Percentiles rank a stretch among this genome's conserved stretches.
These are phyloP conservation scores for Acacia pycnantha DNA, from an alignment of 331 rosid genomes.

Conservation along the genomic window DNA sequence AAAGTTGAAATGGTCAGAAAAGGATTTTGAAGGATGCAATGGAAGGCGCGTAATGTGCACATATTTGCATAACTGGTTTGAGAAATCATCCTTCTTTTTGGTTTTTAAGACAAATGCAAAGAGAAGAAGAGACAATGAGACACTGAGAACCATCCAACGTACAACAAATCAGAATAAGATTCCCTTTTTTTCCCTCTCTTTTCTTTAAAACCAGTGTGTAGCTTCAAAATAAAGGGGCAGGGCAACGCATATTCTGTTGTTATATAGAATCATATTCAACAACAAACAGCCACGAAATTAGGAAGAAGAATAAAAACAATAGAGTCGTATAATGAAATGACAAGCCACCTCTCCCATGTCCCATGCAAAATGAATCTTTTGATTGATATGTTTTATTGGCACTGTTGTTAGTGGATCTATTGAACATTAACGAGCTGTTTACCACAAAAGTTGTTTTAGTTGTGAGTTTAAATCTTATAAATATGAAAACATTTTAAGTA, in stretches of 20 bases:
- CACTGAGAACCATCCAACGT: background rate
- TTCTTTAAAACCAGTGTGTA: background rate
- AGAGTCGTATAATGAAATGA: background rate
- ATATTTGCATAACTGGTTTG: background rate
- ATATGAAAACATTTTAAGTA: too few relatives aligned
- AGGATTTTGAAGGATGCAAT: background rate
- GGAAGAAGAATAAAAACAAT: background rate
- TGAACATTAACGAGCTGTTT: background rate
- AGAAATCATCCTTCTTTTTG: background rate
- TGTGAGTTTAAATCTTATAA: too few relatives aligned
- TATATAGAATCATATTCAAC: background rate
- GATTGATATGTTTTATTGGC: background rate
- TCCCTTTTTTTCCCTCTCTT: background rate
- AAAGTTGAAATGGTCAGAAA: background rate
- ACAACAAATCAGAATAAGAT: background rate
- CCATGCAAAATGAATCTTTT: background rate
- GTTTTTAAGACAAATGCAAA: background rate
- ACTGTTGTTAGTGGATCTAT: background rate
- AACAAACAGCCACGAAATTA: background rate
- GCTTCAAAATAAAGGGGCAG: background rate
- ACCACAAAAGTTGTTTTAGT: too few relatives aligned
- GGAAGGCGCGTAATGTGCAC: background rate
- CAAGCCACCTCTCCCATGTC: background rate
- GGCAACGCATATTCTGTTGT: background rate
- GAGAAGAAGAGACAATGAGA: background rate